Evolutionary conservation across 495 filamentous ascomycete species (phyloP), one percentile per base, ranked within the genome.

Genomic region (Eremomyces bilateralis): DNA sequence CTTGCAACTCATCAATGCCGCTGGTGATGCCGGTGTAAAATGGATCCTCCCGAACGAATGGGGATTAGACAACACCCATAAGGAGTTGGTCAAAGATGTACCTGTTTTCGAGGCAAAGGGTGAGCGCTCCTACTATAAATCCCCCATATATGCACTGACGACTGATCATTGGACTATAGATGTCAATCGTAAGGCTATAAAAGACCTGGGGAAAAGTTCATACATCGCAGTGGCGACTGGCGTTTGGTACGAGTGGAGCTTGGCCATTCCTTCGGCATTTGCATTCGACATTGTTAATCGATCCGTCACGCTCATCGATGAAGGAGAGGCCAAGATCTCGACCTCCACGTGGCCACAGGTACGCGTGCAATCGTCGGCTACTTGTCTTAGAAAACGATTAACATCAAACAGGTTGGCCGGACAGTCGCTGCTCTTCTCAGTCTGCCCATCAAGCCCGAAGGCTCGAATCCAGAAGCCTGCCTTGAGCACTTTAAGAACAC

Each of bases 11-110:
- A 49, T 74, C 40, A 42, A 59, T 2, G 73, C 73, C 0, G 76
- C 76, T 1, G 67, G 57, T 3, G 54, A 63, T 27, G 73, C 76
- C 1, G 63, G 62, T 3, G 66, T 80, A 0, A 51, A 47, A 0
- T 76, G 66, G 53, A 47, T 80, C 33, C 44, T 77, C 21, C 73
- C 76, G 13, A 76, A 75, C 48, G 59, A 58, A 30, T 76, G 50
- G 40, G 61, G 62, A 16, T n/a, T n/a, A n/a, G 57, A 67, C 47
- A 22, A 48, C 0, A 38, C 48, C n/a, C n/a, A n/a, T n/a, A n/a
- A n/a, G n/a, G n/a, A n/a, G n/a, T n/a, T n/a, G n/a, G n/a, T n/a
- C n/a, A n/a, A n/a, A n/a, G n/a, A n/a, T n/a, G n/a, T n/a, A n/a
- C n/a, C n/a, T n/a, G n/a, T n/a, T n/a, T n/a, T n/a, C n/a, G n/a